These are phyloP conservation scores for Citrus medica DNA, from an alignment of 345 rosid species.

Conservation along the genomic window DNA sequence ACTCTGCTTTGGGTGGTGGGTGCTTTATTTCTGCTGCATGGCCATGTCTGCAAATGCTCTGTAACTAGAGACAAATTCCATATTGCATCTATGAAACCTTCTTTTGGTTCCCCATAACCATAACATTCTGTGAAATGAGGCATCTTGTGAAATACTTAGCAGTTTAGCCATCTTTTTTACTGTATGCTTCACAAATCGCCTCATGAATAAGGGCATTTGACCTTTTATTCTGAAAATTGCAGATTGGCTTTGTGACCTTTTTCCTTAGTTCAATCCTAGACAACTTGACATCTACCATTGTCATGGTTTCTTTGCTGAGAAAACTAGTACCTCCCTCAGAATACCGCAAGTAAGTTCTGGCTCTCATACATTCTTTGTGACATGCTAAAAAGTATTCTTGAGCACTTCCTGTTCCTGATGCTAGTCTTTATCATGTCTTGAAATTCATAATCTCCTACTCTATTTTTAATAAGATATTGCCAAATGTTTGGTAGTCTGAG, in stretches of 20 bases:
- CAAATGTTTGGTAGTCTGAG: not conserved
- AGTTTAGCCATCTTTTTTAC: not conserved
- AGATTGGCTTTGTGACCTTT: slow-evolving; percentile 92
- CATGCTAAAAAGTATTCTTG: not conserved
- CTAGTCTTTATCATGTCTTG: not conserved
- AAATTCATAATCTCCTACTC: not conserved
- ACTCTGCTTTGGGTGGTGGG: slow-evolving; percentile 95
- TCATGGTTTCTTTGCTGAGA: slow-evolving; percentile 93
- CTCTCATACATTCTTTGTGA: not conserved
- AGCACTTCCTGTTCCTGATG: not conserved
- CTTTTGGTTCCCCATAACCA: not conserved
- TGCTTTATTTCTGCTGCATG: slow-evolving; percentile 14
- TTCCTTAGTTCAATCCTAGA: slow-evolving; percentile 90
- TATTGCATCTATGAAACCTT: not conserved
- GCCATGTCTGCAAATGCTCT: slow-evolving; percentile 1
- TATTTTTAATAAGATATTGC: not conserved
- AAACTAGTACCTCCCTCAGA: slow-evolving; percentile 87
- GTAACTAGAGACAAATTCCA: not conserved
- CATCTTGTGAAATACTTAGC: not conserved
- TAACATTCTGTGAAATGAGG: not conserved
- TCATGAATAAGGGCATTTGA: slow-evolving; percentile 7
- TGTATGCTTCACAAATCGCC: not conserved
- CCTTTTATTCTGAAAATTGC: slow-evolving; percentile 28
- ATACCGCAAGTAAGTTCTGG: slow-evolving; percentile 78
- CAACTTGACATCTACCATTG: slow-evolving; percentile 90